Evolutionary conservation across 108 stramenopile genomes (phyloP).

Genomic region (Nitzschia sp.): DNA sequence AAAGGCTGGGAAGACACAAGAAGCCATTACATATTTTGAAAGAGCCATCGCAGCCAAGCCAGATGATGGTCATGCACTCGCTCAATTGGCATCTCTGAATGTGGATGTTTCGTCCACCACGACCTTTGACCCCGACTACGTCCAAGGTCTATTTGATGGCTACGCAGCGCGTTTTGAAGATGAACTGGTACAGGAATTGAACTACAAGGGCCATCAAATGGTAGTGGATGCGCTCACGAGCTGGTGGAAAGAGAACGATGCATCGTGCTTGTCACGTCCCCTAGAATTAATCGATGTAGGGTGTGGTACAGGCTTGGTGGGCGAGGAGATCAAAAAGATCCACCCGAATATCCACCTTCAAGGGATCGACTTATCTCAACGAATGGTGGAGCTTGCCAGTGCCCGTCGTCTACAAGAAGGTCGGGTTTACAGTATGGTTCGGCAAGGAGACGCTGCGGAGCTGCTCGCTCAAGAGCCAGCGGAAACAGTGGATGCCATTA

Average conservation of each 20-base stretch:
- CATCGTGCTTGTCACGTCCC: background rate
- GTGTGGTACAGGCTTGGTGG: constrained; percentile 21
- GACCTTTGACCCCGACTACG: constrained; percentile 11
- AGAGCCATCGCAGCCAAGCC: constrained; percentile 7
- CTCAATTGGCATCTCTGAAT: constrained; percentile 10
- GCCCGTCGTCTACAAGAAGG: background rate
- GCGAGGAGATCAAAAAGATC: background rate
- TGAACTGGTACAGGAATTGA: constrained; percentile 13
- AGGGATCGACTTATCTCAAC: constrained; percentile 14
- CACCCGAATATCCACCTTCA: constrained; percentile 1
- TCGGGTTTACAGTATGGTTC: constrained; percentile 6
- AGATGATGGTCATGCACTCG: constrained; percentile 16
- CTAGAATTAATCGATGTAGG: constrained; percentile 8
- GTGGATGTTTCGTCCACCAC: background rate
- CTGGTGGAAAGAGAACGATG: background rate
- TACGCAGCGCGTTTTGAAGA: constrained; percentile 20
- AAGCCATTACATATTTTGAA: background rate
- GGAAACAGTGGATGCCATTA: constrained; percentile 4
- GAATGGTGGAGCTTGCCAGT: constrained; percentile 11
- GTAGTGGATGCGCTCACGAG: constrained; percentile 6
- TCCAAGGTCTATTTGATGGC: constrained; percentile 23
- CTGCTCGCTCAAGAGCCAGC: background rate
- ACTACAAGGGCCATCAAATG: constrained; percentile 14
- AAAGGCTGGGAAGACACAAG: background rate
- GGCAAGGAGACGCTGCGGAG: background rate